Conservation (phyloP, 352 stramenopile species). For the Phytophthora multivora region DNA sequence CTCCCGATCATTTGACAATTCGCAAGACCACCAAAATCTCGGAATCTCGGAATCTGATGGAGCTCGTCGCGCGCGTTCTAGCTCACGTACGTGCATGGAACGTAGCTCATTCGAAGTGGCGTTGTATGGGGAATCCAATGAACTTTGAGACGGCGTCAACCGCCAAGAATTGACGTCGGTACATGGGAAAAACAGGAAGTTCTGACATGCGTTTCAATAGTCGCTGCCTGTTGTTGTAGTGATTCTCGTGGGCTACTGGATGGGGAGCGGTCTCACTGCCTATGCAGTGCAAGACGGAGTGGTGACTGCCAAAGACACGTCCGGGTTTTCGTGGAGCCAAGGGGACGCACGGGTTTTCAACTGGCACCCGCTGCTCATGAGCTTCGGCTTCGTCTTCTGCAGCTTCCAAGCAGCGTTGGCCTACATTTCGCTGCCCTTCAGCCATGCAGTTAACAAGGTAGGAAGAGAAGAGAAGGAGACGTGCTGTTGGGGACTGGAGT, state of each 20-base stretch:
- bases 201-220: conserved; percentile 31
- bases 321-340: conserved; percentile 73
- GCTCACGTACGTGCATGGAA: conserved; percentile 31
- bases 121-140: not conserved
- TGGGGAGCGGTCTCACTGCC: conserved; percentile 65
- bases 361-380: conserved; percentile 90
- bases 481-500: not conserved
- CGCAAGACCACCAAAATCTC: conserved; percentile 29
- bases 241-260: conserved; percentile 76
- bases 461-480: not conserved
- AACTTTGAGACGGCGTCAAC: not conserved
- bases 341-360: conserved; percentile 80
- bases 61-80: conserved; percentile 22
- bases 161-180: conserved; percentile 2
- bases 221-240: conserved; percentile 58
- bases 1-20: conserved; percentile 20
- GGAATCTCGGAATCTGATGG: conserved; percentile 17
- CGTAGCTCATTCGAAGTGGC: not conserved
- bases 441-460: conserved; percentile 72
- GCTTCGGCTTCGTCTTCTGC: conserved; percentile 82
- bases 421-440: conserved; percentile 75
- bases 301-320: conserved; percentile 50
- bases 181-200: conserved; percentile 5
- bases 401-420: conserved; percentile 65
- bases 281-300: conserved; percentile 50